Conservation (phyloP, 495 filamentous ascomycete species). For the Hapsidospora chrysogenum region DNA sequence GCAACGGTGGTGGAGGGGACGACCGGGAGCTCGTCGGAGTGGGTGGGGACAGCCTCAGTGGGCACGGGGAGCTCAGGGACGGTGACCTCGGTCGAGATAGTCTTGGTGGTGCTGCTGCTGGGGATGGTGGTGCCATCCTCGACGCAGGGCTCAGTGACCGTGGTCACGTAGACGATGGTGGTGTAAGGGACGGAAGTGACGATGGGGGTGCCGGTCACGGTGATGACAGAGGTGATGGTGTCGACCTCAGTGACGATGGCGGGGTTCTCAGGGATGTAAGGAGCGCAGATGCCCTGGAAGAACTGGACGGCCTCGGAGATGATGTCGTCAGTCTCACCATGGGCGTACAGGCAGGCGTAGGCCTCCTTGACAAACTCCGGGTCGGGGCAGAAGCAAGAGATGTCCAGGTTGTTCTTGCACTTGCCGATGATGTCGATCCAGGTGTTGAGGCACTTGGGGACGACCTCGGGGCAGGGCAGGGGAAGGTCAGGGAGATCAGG, state of each 20-base stretch:
- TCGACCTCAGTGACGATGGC: conserved; percentile 56
- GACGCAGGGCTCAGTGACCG: conserved; percentile 36
- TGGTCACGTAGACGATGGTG: conserved; percentile 39
- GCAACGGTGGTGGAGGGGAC: conserved; percentile 7
- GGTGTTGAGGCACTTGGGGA: conserved; percentile 87
- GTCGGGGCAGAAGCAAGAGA: conserved; percentile 75
- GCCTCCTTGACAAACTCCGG: conserved; percentile 61
- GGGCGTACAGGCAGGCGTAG: conserved; percentile 64
- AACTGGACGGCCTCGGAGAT: conserved; percentile 58
- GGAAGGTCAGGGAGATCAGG: conserved; percentile 7
- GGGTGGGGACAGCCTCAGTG: conserved; percentile 30
- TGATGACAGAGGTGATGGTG: conserved; percentile 39
- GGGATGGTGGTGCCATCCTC: conserved; percentile 28
- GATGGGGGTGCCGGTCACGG: conserved; percentile 28
- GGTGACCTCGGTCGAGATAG: conserved; percentile 42
- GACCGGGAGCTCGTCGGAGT: conserved; percentile 2
- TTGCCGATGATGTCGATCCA: conserved; percentile 52
- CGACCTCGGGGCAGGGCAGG: conserved; percentile 48
- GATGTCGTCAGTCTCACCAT: conserved; percentile 49
- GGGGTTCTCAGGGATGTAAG: conserved; percentile 59
- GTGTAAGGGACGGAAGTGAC: conserved; percentile 29
- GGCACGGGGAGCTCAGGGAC: conserved; percentile 64
- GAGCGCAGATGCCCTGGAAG: conserved; percentile 83
- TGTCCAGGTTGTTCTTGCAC: conserved; percentile 74
- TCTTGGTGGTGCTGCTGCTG: conserved; percentile 33